Percentiles rank a stretch among this genome's conserved stretches.
These are phyloP conservation scores for Thalassiosira mediterranea DNA, from an alignment of 352 stramenopile species.

Conservation along the genomic window DNA sequence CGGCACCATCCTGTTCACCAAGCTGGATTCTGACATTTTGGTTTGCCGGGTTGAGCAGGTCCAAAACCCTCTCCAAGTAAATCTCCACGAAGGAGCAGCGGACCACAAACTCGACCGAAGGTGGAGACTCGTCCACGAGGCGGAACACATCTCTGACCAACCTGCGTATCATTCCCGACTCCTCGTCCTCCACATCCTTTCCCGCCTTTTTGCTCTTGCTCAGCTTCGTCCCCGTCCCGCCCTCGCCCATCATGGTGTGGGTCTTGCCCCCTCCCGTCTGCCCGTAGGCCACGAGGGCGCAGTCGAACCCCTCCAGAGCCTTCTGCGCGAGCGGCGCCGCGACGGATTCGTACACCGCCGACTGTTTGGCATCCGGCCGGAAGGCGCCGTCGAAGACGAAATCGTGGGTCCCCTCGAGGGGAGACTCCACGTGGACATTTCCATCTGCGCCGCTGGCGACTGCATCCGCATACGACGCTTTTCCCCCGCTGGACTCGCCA, in stretches of 20 bases:
- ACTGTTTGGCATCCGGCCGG: slow-evolving; percentile 47
- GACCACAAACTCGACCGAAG: slow-evolving; percentile 59
- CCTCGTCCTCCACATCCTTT: slow-evolving; percentile 1
- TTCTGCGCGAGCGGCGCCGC: slow-evolving; percentile 34
- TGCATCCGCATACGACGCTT: slow-evolving; percentile 9
- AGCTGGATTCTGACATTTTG: slow-evolving; percentile 27
- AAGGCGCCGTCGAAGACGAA: slow-evolving; percentile 68
- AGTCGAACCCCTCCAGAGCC: slow-evolving; percentile 62
- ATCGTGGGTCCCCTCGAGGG: slow-evolving; percentile 56
- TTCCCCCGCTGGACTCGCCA: too few species aligned
- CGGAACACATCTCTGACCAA: slow-evolving; percentile 57
- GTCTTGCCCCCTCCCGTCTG: slow-evolving; percentile 66
- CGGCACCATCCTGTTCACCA: slow-evolving; percentile 10
- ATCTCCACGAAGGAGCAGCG: slow-evolving; percentile 73
- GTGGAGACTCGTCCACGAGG: slow-evolving; percentile 43
- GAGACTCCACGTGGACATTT: slow-evolving; percentile 62
- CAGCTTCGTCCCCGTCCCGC: background rate
- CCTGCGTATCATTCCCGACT: slow-evolving; percentile 62
- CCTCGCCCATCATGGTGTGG: slow-evolving; percentile 57
- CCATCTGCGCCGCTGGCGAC: slow-evolving; percentile 18
- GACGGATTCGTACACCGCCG: slow-evolving; percentile 48
- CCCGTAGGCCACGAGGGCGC: slow-evolving; percentile 62
- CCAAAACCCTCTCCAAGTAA: slow-evolving; percentile 70
- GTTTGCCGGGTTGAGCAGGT: slow-evolving; percentile 69
- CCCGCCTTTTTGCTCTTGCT: background rate